phyloP scores from a whole-genome alignment of 164 flowering plant species.

The Magnolia changhungtana region DNA sequence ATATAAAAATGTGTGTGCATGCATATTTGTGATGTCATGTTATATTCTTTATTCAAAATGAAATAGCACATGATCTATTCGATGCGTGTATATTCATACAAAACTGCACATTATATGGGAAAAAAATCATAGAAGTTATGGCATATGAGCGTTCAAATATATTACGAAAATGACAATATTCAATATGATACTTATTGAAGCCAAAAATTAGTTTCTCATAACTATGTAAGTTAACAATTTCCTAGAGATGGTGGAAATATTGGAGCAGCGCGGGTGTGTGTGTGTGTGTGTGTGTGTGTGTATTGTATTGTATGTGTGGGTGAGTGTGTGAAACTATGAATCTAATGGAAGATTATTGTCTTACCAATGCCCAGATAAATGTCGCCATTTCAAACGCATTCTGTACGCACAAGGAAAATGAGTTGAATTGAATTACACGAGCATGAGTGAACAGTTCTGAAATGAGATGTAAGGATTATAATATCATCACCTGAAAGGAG shows the following conservation, averaged over 20 bases:
- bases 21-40: too few relatives aligned
- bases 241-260: not conserved
- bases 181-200: too few relatives aligned
- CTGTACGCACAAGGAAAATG: constrained; percentile 40
- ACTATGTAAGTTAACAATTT: not conserved
- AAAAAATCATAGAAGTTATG: too few relatives aligned
- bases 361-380: constrained; percentile 88
- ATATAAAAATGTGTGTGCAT: too few relatives aligned
- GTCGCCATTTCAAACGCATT: constrained; percentile 99
- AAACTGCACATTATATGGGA: too few relatives aligned
- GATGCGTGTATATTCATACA: too few relatives aligned
- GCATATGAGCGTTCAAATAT: too few relatives aligned
- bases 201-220: not conserved
- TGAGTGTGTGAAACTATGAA: not conserved
- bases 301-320: too few relatives aligned
- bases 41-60: too few relatives aligned
- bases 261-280: not conserved
- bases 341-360: constrained; percentile 8
- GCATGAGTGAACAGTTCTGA: not conserved
- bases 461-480: not conserved
- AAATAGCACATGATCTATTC: too few relatives aligned
- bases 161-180: too few relatives aligned
- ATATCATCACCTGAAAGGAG: constrained; percentile 70
- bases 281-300: too few relatives aligned
- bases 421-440: constrained; percentile 4